Evolutionary conservation across 495 filamentous ascomycete species (phyloP), one percentile per base, ranked within the genome.

Genomic region (Tuber aestivum): DNA sequence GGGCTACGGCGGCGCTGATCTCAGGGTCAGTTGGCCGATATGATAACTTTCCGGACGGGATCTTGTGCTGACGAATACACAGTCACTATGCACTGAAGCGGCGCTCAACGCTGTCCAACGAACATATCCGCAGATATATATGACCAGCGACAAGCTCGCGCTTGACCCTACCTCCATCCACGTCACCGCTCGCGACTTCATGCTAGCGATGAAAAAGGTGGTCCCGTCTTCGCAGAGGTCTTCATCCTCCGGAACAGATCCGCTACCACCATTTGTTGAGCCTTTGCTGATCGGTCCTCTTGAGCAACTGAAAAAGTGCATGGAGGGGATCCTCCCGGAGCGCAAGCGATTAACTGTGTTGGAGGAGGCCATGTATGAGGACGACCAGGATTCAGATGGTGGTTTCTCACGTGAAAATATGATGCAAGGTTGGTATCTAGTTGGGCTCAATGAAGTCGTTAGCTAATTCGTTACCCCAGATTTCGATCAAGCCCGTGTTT

Each of bases 81-180:
- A 81, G 79, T 94, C 96, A 41, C 88, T 99, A 69, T 97, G 93
- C 85, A 99, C 96, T 1, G 95, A 99, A 86, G 95, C 95, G n/a
- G 93, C 96, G 12, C 86, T 99, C n/a, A 99, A 98, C 84, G 94
- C 95, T 20, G 94, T 99, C 37, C 96, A 99, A 83, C 87, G 95
- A 74, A 92, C 92, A 32, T 99, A 95, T 82, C 95, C 95, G 14
- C 96, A 99, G 82, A 97, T 99, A 70, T 99, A 99, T 86, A 88
- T 89, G 72, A 95, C 95, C 0, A 89, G 92, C 80, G 88, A 96
- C 82, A 98, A 98, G 84, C 91, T 98, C 42, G 84, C 94, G 41
- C 94, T 98, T 74, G 91, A 97, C 80, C 92, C 94, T 0, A 89
- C 89, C 72, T 92, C 88, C 76, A 95, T 99, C 79, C 89, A 90